Evolutionary conservation across 371 early-diverging fungal species (phyloP), one percentile per base, ranked within the genome.

Genomic region (Mucor mucedo): DNA sequence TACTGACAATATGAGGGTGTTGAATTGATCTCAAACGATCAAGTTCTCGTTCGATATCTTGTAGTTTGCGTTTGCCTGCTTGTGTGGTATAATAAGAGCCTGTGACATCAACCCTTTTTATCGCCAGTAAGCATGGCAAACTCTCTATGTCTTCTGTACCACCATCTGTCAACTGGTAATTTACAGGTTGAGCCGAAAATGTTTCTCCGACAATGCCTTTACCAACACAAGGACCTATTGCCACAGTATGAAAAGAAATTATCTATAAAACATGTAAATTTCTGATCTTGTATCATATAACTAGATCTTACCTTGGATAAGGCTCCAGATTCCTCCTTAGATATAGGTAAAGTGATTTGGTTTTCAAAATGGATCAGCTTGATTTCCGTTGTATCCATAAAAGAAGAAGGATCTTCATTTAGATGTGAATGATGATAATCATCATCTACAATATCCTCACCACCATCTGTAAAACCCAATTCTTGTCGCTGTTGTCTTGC

Each of bases 21-120:
- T 84, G 79, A 11, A 87, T 64, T 4, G 81, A 68, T 47, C 84
- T 75, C 4, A 88, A 57, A 28, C 86, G 73, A n/a, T 84, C 84
- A 16, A 88, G 62, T 52, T 88, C 89, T 54, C 81, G 70, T 55
- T 88, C 86, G 4, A 88, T 72, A 30, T 86, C 86, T 66, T 88
- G 86, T 21, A 87, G 53, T 62, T 81, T 83, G 29, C 78, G 75
- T 62, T 86, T 88, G 11, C 87, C 88, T 21, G 84, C 75, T 27
- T 79, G 75, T 5, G 81, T 78, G 45, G 76, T 66, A 62, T 83
- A 83, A 53, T 79, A 78, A 0, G 81, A 68, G 11, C 76, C 76
- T 4, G 71, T 62, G 1, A 83, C 67, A 32, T 70, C 58, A 5
- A 82, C 71, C 21, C 71, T 67, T 60, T 77, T 80, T 2, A 82